Percentiles rank a stretch among this genome's conserved stretches.
phyloP scores from a whole-genome alignment of 2,329 filamentous ascomycete genomes.

The Blastomyces percursus region DNA sequence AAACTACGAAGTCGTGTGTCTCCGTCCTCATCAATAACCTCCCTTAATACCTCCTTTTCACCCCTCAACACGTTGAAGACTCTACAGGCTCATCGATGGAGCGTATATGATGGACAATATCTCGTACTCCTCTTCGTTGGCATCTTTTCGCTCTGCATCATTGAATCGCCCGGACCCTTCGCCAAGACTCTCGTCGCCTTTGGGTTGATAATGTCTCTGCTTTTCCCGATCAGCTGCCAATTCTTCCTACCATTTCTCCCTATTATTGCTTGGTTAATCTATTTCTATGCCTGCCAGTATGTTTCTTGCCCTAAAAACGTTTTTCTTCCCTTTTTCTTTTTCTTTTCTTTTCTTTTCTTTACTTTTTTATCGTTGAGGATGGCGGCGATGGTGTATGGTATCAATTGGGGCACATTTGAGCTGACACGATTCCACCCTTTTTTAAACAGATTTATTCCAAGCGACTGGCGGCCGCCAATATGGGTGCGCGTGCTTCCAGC shows the following conservation, averaged over 20 bases:
- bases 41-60: conserved; percentile 71
- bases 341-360: neutral
- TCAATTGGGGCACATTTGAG: neutral
- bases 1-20: conserved; percentile 56
- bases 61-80: conserved; percentile 65
- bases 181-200: conserved; percentile 64
- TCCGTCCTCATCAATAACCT: conserved; percentile 61
- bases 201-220: conserved; percentile 55
- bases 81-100: conserved; percentile 69
- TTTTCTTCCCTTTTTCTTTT: neutral
- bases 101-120: conserved; percentile 75
- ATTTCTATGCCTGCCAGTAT: conserved; percentile 90
- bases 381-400: no score
- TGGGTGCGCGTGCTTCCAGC: conserved; percentile 92
- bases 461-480: conserved; percentile 80
- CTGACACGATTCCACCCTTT: neutral
- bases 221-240: conserved; percentile 76
- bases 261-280: conserved; percentile 75
- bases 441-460: conserved; percentile 64
- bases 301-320: conserved; percentile 29
- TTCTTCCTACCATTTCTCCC: conserved; percentile 82
- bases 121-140: conserved; percentile 59
- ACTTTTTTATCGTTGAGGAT: neutral
- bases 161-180: conserved; percentile 64
- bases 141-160: conserved; percentile 74